phyloP scores from a whole-genome alignment of 495 filamentous ascomycete species.

The Apodospora peruviana region DNA sequence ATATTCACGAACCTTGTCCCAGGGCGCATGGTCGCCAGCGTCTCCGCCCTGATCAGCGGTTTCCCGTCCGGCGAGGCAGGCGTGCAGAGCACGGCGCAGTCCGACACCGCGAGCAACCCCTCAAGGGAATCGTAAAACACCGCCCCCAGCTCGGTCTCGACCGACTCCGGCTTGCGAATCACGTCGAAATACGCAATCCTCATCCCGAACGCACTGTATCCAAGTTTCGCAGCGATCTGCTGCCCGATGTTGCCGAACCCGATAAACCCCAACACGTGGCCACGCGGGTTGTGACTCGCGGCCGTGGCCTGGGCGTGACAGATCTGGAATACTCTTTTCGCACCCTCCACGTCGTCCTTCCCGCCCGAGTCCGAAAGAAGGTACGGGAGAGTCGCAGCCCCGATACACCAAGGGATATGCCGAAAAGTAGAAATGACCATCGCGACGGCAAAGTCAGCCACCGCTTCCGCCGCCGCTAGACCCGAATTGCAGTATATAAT shows the following conservation, averaged over 20 bases:
- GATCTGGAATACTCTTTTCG: slow-evolving; percentile 35
- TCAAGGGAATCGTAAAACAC: slow-evolving; percentile 49
- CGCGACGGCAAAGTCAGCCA: slow-evolving; percentile 59
- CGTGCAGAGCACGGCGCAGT: slow-evolving; percentile 64
- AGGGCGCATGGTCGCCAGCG: slow-evolving; percentile 47
- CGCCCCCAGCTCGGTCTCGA: slow-evolving; percentile 42
- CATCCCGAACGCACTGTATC: slow-evolving; percentile 55
- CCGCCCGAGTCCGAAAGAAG: slow-evolving; percentile 10
- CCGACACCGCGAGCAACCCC: slow-evolving; percentile 46
- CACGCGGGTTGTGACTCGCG: slow-evolving; percentile 53
- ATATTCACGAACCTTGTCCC: slow-evolving; percentile 66
- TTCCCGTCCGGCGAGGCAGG: slow-evolving; percentile 52
- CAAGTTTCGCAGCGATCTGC: slow-evolving; percentile 58
- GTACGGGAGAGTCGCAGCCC: slow-evolving; percentile 39
- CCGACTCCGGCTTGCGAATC: slow-evolving; percentile 43
- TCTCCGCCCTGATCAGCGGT: slow-evolving; percentile 47
- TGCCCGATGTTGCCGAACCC: slow-evolving; percentile 67
- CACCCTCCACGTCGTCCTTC: not conserved
- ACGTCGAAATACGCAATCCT: slow-evolving; percentile 64
- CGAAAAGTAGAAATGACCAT: slow-evolving; percentile 64
- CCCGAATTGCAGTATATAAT: slow-evolving; percentile 70
- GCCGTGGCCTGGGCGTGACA: slow-evolving; percentile 54
- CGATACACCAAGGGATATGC: slow-evolving; percentile 54
- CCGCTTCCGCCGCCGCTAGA: slow-evolving; percentile 62
- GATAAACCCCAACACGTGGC: slow-evolving; percentile 53